These are phyloP conservation scores for Aspergillus ibericus DNA, from an alignment of 2,329 filamentous ascomycete genomes.

Conservation along the genomic window DNA sequence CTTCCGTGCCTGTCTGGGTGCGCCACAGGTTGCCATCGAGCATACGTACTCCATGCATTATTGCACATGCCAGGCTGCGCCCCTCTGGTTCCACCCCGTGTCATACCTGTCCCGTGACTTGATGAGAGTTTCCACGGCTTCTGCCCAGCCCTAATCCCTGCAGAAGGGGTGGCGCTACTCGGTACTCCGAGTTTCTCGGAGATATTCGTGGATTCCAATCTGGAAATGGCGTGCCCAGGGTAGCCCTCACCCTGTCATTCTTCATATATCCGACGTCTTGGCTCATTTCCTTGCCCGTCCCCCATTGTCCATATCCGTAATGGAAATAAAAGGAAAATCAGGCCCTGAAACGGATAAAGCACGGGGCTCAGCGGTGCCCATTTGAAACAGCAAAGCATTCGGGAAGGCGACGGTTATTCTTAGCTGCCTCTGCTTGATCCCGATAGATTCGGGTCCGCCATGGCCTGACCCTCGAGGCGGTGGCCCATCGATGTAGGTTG, in stretches of 20 bases:
- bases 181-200: background rate
- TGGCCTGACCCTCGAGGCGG: background rate
- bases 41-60: background rate
- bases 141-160: constrained; percentile 3
- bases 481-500: background rate
- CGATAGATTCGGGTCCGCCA: background rate
- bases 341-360: background rate
- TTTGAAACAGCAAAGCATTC: background rate
- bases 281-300: background rate
- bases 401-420: background rate
- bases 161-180: constrained; percentile 1
- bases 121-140: background rate
- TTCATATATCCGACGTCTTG: background rate
- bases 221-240: background rate
- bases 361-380: background rate
- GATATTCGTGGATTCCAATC: background rate
- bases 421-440: background rate
- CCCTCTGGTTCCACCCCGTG: background rate
- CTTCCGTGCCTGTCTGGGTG: background rate
- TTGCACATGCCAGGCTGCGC: background rate
- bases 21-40: background rate
- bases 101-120: background rate
- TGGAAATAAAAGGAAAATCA: background rate
- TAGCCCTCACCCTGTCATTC: background rate
- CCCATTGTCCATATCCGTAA: background rate